phyloP scores from a whole-genome alignment of 345 rosid genomes.

The Gossypium arboreum region DNA sequence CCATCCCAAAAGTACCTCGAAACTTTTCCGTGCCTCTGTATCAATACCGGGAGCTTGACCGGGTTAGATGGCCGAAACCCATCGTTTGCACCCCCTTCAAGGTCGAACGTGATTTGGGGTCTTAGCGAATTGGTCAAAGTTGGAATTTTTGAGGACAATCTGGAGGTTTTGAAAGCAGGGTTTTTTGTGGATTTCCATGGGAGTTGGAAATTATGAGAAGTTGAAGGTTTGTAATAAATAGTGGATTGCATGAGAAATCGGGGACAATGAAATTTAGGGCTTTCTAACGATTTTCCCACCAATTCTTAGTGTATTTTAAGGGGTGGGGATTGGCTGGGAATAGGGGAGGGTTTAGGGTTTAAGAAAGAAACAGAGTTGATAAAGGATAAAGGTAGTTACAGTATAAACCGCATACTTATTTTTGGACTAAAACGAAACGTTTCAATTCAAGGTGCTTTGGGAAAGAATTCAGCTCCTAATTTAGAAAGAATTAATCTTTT shows the following conservation, averaged over 20 bases:
- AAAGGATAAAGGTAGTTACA: neutral
- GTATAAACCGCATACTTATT: neutral
- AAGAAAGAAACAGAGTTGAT: neutral
- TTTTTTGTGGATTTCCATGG: conserved; percentile 30
- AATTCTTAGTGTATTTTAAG: neutral
- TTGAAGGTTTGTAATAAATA: conserved; percentile 18
- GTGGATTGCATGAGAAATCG: conserved; percentile 49
- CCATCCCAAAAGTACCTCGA: conserved; percentile 68
- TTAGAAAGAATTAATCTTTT: no score
- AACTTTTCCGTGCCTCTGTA: conserved; percentile 43
- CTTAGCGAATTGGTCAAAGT: conserved; percentile 30
- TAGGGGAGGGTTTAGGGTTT: conserved; percentile 22
- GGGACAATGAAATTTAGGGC: neutral
- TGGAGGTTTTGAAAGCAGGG: conserved; percentile 17
- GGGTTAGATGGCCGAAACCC: conserved; percentile 15
- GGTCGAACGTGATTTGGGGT: conserved; percentile 36
- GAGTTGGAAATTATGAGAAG: conserved; percentile 17
- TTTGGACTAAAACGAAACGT: neutral
- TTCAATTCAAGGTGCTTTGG: neutral
- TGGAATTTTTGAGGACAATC: conserved; percentile 15
- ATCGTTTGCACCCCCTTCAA: conserved; percentile 30
- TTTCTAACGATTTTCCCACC: conserved; percentile 23
- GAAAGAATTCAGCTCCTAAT: no score
- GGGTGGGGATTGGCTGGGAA: neutral
- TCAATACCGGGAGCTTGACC: conserved; percentile 45